Evolutionary conservation across 2,329 filamentous ascomycete genomes (phyloP).

Genomic region (Zelopaecilomyces penicillatus): DNA sequence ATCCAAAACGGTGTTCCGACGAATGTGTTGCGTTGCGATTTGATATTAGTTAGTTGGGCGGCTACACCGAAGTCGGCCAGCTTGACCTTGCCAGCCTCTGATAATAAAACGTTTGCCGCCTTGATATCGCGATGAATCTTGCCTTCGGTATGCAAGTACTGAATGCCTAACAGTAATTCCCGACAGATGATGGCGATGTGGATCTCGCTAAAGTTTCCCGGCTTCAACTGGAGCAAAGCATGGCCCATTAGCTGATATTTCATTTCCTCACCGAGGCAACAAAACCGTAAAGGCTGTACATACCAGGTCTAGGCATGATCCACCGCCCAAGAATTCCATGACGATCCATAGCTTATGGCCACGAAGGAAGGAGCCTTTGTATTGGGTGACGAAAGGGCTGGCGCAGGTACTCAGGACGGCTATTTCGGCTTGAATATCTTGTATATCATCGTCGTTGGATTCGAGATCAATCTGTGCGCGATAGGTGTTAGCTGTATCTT

Average conservation of each 20-base stretch:
- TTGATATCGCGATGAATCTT: slow-evolving; percentile 98
- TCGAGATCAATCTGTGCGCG: slow-evolving; percentile 84
- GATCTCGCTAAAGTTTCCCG: slow-evolving; percentile 75
- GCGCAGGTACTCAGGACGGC: slow-evolving; percentile 90
- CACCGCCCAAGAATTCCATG: slow-evolving; percentile 95
- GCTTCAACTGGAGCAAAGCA: slow-evolving; percentile 61
- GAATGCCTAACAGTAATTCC: slow-evolving; percentile 79
- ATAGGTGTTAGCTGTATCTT: too few relatives aligned
- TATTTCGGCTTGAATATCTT: slow-evolving; percentile 97
- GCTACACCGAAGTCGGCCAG: slow-evolving; percentile 96
- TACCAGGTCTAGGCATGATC: slow-evolving; percentile 90
- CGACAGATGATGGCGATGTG: slow-evolving; percentile 94
- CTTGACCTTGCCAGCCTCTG: slow-evolving; percentile 83
- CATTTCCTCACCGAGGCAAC: not conserved
- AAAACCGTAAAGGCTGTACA: slow-evolving; percentile 12
- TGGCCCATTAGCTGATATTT: too few relatives aligned
- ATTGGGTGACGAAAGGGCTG: slow-evolving; percentile 89
- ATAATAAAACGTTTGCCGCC: slow-evolving; percentile 91
- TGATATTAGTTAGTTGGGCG: slow-evolving; percentile 93
- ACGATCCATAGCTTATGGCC: slow-evolving; percentile 98
- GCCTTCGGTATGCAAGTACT: slow-evolving; percentile 87
- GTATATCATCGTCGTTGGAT: slow-evolving; percentile 95
- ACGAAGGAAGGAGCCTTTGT: slow-evolving; percentile 91
- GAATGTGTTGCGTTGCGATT: slow-evolving; percentile 94
- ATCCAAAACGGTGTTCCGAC: slow-evolving; percentile 98